Conservation (phyloP, 495 filamentous ascomycete genomes). For the Penicillium ucsense region DNA sequence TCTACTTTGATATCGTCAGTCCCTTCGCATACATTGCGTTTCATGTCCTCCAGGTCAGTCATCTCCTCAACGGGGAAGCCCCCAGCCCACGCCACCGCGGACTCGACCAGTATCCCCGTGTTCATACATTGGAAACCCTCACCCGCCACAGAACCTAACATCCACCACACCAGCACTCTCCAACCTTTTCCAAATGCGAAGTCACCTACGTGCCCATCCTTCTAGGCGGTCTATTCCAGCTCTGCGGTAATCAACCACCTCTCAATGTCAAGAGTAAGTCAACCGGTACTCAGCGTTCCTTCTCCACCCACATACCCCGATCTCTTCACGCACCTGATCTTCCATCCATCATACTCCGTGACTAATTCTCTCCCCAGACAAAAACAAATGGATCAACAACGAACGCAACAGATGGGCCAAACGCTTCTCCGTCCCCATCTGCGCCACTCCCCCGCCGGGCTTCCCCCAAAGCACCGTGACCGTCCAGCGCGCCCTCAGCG, state of each 20-base stretch:
- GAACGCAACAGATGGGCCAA: conserved; percentile 55
- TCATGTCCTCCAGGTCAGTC: conserved; percentile 47
- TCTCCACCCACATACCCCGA: neutral
- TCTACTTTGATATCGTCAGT: conserved; percentile 61
- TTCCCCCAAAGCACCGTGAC: conserved; percentile 51
- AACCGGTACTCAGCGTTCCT: neutral
- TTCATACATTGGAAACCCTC: neutral
- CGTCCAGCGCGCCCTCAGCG: conserved; percentile 41
- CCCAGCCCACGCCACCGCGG: no score
- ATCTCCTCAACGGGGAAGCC: neutral
- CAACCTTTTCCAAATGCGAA: conserved; percentile 48
- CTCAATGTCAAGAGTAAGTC: conserved; percentile 56
- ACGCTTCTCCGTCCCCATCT: conserved; percentile 52
- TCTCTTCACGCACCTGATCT: neutral
- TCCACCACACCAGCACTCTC: conserved; percentile 40
- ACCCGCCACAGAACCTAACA: neutral
- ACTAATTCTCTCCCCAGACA: conserved; percentile 37
- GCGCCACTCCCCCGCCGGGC: conserved; percentile 34
- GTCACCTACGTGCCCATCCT: conserved; percentile 60
- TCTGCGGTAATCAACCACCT: conserved; percentile 53
- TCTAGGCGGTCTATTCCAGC: conserved; percentile 59
- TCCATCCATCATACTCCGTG: neutral
- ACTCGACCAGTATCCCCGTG: no score
- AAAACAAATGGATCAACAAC: conserved; percentile 50
- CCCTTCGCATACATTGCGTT: conserved; percentile 65